A percentile compares a stretch with the other conserved stretches of the same genome.
These are phyloP conservation scores for Casaregolazyma lundiana DNA, from an alignment of 1,139 yeast species.

Conservation along the genomic window DNA sequence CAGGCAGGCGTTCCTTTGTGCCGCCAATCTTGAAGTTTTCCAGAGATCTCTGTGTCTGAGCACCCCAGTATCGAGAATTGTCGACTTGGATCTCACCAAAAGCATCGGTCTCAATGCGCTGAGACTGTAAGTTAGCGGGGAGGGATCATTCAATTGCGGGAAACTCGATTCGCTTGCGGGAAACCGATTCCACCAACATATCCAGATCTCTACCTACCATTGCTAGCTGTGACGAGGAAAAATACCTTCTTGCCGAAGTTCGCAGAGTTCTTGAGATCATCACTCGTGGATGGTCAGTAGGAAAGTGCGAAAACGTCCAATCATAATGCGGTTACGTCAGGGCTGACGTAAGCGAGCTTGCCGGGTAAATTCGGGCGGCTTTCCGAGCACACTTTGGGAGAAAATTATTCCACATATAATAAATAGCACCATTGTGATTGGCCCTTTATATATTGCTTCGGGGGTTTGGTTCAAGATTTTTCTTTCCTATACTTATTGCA, in stretches of 20 bases:
- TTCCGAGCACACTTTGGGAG: neutral
- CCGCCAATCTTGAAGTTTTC: slow-evolving; percentile 97
- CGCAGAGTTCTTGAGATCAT: neutral
- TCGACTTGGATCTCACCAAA: slow-evolving; percentile 95
- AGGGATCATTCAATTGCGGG: neutral
- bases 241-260: neutral
- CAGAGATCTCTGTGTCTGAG: slow-evolving; percentile 86
- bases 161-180: neutral
- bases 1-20: slow-evolving; percentile 81
- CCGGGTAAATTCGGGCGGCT: neutral
- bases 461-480: slow-evolving; percentile 1
- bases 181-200: neutral
- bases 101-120: slow-evolving; percentile 87
- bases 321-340: slow-evolving; percentile 4
- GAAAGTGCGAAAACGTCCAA: slow-evolving; percentile 1
- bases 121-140: neutral
- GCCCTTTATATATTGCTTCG: neutral
- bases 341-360: neutral
- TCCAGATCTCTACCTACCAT: neutral
- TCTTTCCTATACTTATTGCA: slow-evolving; percentile 1
- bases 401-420: slow-evolving; percentile 1
- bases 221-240: neutral
- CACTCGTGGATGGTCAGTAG: neutral
- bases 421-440: slow-evolving; percentile 7
- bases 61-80: slow-evolving; percentile 87